These are phyloP conservation scores for Plantago ovata DNA, from an alignment of 257 asterid genomes.

Conservation along the genomic window DNA sequence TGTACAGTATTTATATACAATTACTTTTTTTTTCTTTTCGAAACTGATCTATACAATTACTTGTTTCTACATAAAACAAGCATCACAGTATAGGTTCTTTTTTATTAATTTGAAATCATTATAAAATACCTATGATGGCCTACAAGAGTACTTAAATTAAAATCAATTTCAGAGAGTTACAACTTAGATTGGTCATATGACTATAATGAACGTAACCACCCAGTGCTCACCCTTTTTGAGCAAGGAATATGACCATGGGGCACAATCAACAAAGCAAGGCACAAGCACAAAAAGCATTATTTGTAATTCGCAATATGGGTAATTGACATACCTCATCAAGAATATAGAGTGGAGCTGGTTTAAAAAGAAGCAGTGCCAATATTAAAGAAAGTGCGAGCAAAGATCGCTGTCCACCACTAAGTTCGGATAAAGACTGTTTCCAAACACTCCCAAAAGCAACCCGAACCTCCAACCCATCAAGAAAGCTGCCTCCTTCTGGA, in stretches of 20 bases:
- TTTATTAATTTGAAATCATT: no score
- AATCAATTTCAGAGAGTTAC: no score
- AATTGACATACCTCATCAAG: conserved; percentile 78
- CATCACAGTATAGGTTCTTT: no score
- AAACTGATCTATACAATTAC: no score
- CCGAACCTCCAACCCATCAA: conserved; percentile 90
- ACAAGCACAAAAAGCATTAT: conserved; percentile 3
- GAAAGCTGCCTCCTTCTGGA: conserved; percentile 91
- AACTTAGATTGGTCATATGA: neutral
- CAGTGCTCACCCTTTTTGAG: neutral
- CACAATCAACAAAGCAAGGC: neutral
- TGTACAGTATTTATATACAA: neutral
- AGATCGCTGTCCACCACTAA: conserved; percentile 98
- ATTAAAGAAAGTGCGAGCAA: conserved; percentile 91
- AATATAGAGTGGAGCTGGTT: conserved; percentile 96
- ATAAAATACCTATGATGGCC: no score
- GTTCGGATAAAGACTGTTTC: conserved; percentile 97
- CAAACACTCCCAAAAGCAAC: conserved; percentile 97
- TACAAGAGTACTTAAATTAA: neutral
- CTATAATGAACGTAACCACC: neutral
- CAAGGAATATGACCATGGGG: neutral
- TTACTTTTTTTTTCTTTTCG: neutral
- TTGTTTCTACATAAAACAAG: no score
- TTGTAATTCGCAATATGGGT: neutral
- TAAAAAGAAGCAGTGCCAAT: conserved; percentile 92